Evolutionary conservation across 495 filamentous ascomycete species (phyloP).

Genomic region (Articulospora tetracladia): DNA sequence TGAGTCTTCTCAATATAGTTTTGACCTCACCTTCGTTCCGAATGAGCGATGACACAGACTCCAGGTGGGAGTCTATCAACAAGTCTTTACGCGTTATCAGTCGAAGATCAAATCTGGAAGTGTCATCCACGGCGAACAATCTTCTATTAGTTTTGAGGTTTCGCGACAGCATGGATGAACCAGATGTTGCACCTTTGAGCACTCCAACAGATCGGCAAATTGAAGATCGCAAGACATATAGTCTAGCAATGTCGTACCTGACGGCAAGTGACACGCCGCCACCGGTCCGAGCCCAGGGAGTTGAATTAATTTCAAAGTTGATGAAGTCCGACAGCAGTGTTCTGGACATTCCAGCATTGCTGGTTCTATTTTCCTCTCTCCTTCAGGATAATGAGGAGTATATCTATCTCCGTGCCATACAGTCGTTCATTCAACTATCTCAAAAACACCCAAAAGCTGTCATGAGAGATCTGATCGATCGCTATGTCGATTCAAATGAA

Average conservation of each 20-base stretch:
- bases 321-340: conserved; percentile 59
- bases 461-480: conserved; percentile 60
- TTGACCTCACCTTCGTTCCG: conserved; percentile 60
- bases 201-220: conserved; percentile 41
- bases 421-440: conserved; percentile 62
- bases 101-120: conserved; percentile 25
- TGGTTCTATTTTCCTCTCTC: conserved; percentile 62
- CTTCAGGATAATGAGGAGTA: conserved; percentile 70
- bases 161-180: conserved; percentile 24
- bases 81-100: conserved; percentile 42
- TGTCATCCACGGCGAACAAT: conserved; percentile 50
- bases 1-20: conserved; percentile 66
- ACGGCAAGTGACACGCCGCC: conserved; percentile 61
- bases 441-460: conserved; percentile 62
- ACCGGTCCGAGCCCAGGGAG: conserved; percentile 74
- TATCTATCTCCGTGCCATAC: conserved; percentile 68
- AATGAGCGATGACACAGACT: conserved; percentile 40
- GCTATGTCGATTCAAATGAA: conserved; percentile 63
- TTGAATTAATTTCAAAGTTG: conserved; percentile 63
- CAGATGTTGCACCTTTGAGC: conserved; percentile 10
- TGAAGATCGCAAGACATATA: conserved; percentile 67
- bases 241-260: conserved; percentile 68
- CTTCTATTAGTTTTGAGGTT: conserved; percentile 55
- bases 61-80: conserved; percentile 48
- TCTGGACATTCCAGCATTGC: conserved; percentile 65